A percentile compares a stretch with the other conserved stretches of the same genome.
Evolutionary conservation across 2,329 filamentous ascomycete species (phyloP).

Genomic region (Paecilomyces niveus): DNA sequence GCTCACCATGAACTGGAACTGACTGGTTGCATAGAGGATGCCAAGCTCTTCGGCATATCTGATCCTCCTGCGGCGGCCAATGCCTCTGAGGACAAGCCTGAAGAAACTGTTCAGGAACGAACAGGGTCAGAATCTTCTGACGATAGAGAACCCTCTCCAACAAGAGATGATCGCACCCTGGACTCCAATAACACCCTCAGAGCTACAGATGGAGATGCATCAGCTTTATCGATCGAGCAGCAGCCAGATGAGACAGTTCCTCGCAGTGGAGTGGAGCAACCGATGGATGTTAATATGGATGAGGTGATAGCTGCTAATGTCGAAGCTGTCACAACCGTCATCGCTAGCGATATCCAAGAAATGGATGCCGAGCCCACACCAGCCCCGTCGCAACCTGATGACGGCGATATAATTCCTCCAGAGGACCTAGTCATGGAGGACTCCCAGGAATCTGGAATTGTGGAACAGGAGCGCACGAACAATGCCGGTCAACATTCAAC

Average conservation of each 20-base stretch:
- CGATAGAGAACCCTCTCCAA: slow-evolving; percentile 10
- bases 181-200: neutral
- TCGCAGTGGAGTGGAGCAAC: neutral
- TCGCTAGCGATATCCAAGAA: slow-evolving; percentile 21
- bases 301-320: slow-evolving; percentile 14
- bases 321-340: slow-evolving; percentile 20
- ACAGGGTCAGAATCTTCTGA: slow-evolving; percentile 17
- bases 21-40: slow-evolving; percentile 17
- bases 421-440: slow-evolving; percentile 10
- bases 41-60: slow-evolving; percentile 28
- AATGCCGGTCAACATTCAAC: neutral
- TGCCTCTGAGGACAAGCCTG: slow-evolving; percentile 20
- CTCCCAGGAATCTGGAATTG: neutral
- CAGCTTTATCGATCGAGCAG: neutral
- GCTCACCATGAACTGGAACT: slow-evolving; percentile 1
- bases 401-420: slow-evolving; percentile 4
- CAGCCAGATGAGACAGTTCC: neutral
- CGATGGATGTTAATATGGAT: slow-evolving; percentile 4
- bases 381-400: slow-evolving; percentile 5
- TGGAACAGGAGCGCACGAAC: neutral
- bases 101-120: slow-evolving; percentile 22
- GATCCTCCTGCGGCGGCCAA: slow-evolving; percentile 19
- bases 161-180: slow-evolving; percentile 1
- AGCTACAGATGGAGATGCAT: neutral
- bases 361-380: slow-evolving; percentile 11